phyloP scores from a whole-genome alignment of 2,329 filamentous ascomycete species.

The Paraphaeosphaeria sporulosa region DNA sequence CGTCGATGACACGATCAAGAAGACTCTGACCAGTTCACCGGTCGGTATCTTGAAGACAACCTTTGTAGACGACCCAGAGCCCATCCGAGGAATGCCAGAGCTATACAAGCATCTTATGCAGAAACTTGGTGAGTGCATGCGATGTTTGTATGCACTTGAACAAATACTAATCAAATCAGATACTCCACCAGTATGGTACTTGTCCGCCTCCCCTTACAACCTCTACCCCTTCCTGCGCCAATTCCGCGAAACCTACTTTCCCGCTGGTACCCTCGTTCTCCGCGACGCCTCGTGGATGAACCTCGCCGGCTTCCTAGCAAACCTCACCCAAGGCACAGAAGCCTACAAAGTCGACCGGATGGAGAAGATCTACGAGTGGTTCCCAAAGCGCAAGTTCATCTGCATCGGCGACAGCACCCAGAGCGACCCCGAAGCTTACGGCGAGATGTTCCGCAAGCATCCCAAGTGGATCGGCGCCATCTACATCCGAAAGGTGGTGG shows the following conservation, averaged over 20 bases:
- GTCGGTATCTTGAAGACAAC: slow-evolving; percentile 83
- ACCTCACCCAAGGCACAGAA: slow-evolving; percentile 80
- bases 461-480: slow-evolving; percentile 83
- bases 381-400: slow-evolving; percentile 81
- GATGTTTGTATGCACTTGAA: too few species aligned
- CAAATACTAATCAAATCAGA: slow-evolving; percentile 24
- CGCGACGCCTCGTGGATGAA: slow-evolving; percentile 89
- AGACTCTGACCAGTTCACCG: slow-evolving; percentile 82
- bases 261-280: slow-evolving; percentile 80
- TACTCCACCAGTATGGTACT: slow-evolving; percentile 84
- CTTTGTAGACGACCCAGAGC: slow-evolving; percentile 76
- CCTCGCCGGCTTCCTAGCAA: slow-evolving; percentile 78
- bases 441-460: slow-evolving; percentile 73
- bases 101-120: slow-evolving; percentile 74
- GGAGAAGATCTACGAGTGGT: slow-evolving; percentile 77
- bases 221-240: slow-evolving; percentile 84
- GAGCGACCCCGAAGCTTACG: slow-evolving; percentile 89
- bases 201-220: slow-evolving; percentile 93
- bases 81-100: slow-evolving; percentile 82
- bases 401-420: slow-evolving; percentile 92
- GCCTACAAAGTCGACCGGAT: slow-evolving; percentile 87
- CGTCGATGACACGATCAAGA: slow-evolving; percentile 94
- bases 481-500: slow-evolving; percentile 82
- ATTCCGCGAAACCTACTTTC: slow-evolving; percentile 77
- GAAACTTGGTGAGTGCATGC: slow-evolving; percentile 43